phyloP scores from a whole-genome alignment of 2,329 filamentous ascomycete species.

The Pleurostoma richardsiae region DNA sequence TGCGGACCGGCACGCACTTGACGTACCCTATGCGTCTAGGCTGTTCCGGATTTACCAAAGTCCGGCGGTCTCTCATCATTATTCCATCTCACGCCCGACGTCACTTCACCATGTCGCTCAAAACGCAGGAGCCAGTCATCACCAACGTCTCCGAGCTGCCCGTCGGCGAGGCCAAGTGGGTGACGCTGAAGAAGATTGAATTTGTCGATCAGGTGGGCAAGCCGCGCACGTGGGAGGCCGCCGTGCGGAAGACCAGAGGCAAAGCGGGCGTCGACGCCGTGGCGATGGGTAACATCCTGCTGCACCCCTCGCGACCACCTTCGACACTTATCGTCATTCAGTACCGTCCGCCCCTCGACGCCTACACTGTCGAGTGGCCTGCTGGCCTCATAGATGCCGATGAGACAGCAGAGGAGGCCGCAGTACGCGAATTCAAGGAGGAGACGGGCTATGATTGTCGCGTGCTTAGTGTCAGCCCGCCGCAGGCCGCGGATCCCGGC shows the following conservation, averaged over 20 bases:
- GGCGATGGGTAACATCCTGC: conserved; percentile 55
- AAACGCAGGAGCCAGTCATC: conserved; percentile 39
- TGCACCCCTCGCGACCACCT: conserved; percentile 34
- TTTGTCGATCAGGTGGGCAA: conserved; percentile 53
- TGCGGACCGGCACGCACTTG: too few species aligned
- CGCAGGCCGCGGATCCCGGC: conserved; percentile 52
- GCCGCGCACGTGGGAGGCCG: conserved; percentile 54
- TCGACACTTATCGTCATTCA: conserved; percentile 47
- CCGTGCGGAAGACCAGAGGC: conserved; percentile 51
- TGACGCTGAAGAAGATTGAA: conserved; percentile 49
- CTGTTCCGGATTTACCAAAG: too few species aligned
- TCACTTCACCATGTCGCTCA: conserved; percentile 25
- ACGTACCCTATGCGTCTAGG: too few species aligned
- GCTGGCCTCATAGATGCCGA: conserved; percentile 47
- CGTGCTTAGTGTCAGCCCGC: conserved; percentile 41
- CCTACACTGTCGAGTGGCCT: conserved; percentile 48
- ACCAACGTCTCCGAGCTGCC: conserved; percentile 40
- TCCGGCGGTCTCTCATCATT: not conserved
- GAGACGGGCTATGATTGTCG: conserved; percentile 53
- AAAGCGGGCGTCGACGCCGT: conserved; percentile 54
- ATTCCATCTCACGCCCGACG: not conserved
- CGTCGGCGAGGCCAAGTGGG: conserved; percentile 48
- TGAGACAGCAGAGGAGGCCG: conserved; percentile 46
- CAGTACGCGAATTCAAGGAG: conserved; percentile 48
- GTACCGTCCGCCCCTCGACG: conserved; percentile 45